Evolutionary conservation across 345 rosid genomes (phyloP), one percentile per base, ranked within the genome.

Genomic region (Noccaea bulbosa): DNA sequence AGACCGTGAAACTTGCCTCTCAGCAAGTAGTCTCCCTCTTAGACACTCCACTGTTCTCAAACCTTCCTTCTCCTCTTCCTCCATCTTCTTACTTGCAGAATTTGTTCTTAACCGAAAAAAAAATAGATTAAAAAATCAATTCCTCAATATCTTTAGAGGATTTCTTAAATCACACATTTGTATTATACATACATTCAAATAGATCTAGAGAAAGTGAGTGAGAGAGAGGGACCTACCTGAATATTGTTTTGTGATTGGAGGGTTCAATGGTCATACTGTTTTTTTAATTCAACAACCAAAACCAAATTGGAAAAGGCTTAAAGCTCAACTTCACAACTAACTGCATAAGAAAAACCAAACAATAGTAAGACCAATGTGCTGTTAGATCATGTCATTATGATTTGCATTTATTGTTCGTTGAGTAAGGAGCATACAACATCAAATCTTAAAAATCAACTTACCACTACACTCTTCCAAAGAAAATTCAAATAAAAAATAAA

Each of bases 21-120:
- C 96, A 17, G 98, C 91, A 54, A 86, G 83, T 65, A 93, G 62
- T 75, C 94, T 89, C 59, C 96, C 98, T 84, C 97, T 87, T 34
- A 93, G 74, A 72, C 91, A 85, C 71, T 88, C 91, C 44, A 87
- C 41, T 20, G 92, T 89, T 77, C 83, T 85, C 57, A 77, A 44
- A 37, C 82, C 73, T 15, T 70, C 80, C 27, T 62, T 68, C 14
- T 75, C 80, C 49, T 47, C 83, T 56, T 75, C 87, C 61, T 76
- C 88, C 65, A 73, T 75, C 48, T 78, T 87, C 57, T 79, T 85
- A 74, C 86, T 83, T 62, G 35, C 10, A 74, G 32, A 66, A 60
- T 48, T 65, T 81, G 34, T 44, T 75, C 80, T 81, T 10, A 68
- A 57, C 45, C 16, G 33, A 48, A 59, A 70, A 59, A 70, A 54